These are phyloP conservation scores for Miscanthus sacchariflorus DNA, from an alignment of 202 grass and related monocot species.

Conservation along the genomic window DNA sequence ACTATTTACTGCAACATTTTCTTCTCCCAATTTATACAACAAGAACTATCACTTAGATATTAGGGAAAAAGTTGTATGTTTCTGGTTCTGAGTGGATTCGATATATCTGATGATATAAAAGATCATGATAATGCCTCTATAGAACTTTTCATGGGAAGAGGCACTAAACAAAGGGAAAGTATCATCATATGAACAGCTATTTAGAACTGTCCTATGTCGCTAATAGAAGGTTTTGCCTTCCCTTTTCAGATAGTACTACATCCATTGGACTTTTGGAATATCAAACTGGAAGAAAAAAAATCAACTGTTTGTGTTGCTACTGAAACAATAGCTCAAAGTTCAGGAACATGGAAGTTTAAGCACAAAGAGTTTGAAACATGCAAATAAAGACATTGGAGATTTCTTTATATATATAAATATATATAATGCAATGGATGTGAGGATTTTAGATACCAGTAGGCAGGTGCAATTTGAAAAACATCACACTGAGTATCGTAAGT, in stretches of 20 bases:
- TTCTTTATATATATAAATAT: not conserved
- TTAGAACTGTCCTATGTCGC: not conserved
- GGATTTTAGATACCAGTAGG: slow-evolving; percentile 57
- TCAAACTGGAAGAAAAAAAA: not conserved
- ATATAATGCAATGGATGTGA: slow-evolving; percentile 27
- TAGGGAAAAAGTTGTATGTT: not conserved
- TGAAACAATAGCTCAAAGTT: slow-evolving; percentile 23
- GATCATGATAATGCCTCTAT: not conserved
- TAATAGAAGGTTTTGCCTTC: not conserved
- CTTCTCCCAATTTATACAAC: slow-evolving; percentile 2
- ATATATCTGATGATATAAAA: not conserved
- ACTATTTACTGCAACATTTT: not conserved
- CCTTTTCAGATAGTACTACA: not conserved
- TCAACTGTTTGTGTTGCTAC: not conserved
- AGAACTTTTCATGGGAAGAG: slow-evolving; percentile 25
- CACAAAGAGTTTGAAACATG: slow-evolving; percentile 30
- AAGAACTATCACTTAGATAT: not conserved
- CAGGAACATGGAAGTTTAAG: not conserved
- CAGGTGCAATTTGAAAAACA: slow-evolving; percentile 65
- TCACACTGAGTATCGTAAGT: slow-evolving; percentile 78
- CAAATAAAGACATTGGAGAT: not conserved
- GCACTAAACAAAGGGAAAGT: slow-evolving; percentile 9
- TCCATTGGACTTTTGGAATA: slow-evolving; percentile 24
- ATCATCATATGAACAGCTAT: not conserved
- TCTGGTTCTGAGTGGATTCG: not conserved